phyloP scores from a whole-genome alignment of 345 rosid genomes.

The Aegle marmelos region DNA sequence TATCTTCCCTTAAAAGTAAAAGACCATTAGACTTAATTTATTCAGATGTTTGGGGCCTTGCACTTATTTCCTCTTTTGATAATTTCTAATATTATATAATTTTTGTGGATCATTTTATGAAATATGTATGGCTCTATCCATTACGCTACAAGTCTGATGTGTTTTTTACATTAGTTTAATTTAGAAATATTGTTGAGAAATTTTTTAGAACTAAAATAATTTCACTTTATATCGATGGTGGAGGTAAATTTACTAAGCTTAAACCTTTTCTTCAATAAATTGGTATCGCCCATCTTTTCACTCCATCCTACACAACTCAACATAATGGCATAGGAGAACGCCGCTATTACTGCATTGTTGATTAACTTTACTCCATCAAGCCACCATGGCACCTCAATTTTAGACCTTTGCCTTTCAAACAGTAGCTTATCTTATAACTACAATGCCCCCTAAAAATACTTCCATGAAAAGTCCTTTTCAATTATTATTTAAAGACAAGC shows the following conservation, averaged over 20 bases:
- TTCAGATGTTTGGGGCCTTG: neutral
- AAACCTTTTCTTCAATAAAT: neutral
- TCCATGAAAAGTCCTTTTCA: neutral
- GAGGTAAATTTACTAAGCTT: neutral
- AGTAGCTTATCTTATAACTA: neutral
- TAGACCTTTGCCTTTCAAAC: neutral
- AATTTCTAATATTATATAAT: neutral
- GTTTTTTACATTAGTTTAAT: fast-evolving
- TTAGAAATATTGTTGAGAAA: neutral
- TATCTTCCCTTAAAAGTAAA: too few relatives aligned
- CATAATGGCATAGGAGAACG: neutral
- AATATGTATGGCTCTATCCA: slow-evolving; percentile 5
- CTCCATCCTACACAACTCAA: neutral
- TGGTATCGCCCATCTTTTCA: neutral
- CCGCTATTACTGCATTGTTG: neutral
- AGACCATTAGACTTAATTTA: neutral
- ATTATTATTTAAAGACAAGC: neutral
- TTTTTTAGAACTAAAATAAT: neutral
- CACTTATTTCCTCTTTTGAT: neutral
- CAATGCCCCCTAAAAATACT: neutral
- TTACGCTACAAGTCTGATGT: neutral
- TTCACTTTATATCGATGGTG: neutral
- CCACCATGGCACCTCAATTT: neutral
- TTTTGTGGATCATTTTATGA: slow-evolving; percentile 8
- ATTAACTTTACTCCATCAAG: neutral